Evolutionary conservation across 257 asterid species (phyloP).

Genomic region (Perilla frutescens): DNA sequence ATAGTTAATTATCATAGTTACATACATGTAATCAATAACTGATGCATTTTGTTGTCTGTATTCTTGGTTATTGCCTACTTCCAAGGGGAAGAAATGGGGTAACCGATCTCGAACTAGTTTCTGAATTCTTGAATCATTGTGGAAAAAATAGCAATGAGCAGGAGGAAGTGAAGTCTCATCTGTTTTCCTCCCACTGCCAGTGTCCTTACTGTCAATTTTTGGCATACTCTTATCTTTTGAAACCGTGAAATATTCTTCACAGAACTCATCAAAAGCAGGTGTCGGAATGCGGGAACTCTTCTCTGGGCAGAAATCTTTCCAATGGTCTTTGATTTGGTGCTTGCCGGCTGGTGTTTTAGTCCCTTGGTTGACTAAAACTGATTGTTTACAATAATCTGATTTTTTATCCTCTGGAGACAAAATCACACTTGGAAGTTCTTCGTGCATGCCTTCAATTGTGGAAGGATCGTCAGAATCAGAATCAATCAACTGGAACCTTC

Average conservation of each 20-base stretch:
- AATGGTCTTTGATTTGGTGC: conserved; percentile 53
- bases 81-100: conserved; percentile 83
- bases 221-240: conserved; percentile 45
- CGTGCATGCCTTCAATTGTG: conserved; percentile 34
- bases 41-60: conserved; percentile 48
- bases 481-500: conserved; percentile 87
- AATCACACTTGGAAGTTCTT: conserved; percentile 35
- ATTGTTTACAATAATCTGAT: conserved; percentile 35
- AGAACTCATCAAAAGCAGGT: conserved; percentile 84
- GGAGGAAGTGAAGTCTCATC: conserved; percentile 53
- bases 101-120: conserved; percentile 76
- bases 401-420: conserved; percentile 39
- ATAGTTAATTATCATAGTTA: conserved; percentile 31
- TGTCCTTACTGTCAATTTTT: conserved; percentile 38
- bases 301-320: conserved; percentile 68
- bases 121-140: conserved; percentile 77
- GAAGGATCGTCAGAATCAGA: conserved; percentile 83
- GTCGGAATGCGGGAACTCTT: conserved; percentile 60
- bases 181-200: conserved; percentile 36
- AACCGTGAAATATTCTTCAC: conserved; percentile 71
- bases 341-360: conserved; percentile 43
- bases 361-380: conserved; percentile 35
- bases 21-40: conserved; percentile 85
- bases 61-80: conserved; percentile 54
- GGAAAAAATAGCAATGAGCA: conserved; percentile 73